Evolutionary conservation across 2,329 filamentous ascomycete genomes (phyloP).

Genomic region (Drechslerella coelobrocha): DNA sequence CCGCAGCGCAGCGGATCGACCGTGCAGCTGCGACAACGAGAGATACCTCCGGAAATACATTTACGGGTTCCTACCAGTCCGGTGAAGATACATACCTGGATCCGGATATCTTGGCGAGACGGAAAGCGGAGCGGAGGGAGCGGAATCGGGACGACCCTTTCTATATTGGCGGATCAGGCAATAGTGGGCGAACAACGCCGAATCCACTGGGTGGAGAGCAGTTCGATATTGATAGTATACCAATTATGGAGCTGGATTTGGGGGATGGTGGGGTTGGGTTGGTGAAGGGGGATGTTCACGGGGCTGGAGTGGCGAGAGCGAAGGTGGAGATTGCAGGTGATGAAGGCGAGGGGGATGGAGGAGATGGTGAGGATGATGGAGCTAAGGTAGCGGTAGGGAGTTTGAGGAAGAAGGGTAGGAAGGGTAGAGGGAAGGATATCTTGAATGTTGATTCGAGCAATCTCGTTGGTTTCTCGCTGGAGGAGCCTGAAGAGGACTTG

Average conservation of each 20-base stretch:
- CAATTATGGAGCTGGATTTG: conserved; percentile 89
- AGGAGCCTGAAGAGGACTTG: conserved; percentile 69
- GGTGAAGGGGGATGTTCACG: conserved; percentile 52
- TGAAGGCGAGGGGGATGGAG: conserved; percentile 69
- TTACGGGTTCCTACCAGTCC: conserved; percentile 65
- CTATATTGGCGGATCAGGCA: conserved; percentile 69
- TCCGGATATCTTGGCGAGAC: conserved; percentile 73
- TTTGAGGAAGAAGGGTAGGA: conserved; percentile 62
- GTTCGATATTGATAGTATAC: conserved; percentile 91
- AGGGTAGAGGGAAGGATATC: conserved; percentile 65
- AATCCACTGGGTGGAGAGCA: conserved; percentile 63
- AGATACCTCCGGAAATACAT: conserved; percentile 5
- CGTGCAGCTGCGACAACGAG: conserved; percentile 52
- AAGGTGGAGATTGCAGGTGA: conserved; percentile 74
- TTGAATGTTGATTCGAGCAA: conserved; percentile 87
- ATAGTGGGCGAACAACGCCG: conserved; percentile 52
- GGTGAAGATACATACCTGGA: conserved; percentile 74
- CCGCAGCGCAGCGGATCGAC: conserved; percentile 52
- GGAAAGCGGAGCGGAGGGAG: conserved; percentile 78
- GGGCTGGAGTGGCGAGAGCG: conserved; percentile 62
- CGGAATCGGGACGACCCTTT: conserved; percentile 93
- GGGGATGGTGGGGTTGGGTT: conserved; percentile 61
- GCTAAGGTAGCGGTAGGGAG: conserved; percentile 49
- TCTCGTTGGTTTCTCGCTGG: conserved; percentile 74
- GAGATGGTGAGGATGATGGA: conserved; percentile 62